Percentiles rank a stretch among this genome's conserved stretches.
Evolutionary conservation across 169 alveolate genomes (phyloP).

Genomic region (Plasmodium gallinaceum): DNA sequence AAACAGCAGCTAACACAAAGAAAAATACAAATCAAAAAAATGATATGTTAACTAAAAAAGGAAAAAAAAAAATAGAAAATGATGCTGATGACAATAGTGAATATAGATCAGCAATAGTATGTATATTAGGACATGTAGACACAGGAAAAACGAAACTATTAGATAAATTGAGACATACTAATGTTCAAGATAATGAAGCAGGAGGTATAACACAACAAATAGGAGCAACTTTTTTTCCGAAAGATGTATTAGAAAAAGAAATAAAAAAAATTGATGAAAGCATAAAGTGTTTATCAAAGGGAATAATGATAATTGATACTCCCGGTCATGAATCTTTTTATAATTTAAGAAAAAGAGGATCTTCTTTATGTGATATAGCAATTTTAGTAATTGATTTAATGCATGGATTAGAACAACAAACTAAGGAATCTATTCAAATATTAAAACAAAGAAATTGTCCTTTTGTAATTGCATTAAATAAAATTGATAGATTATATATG

Average conservation of each 20-base stretch:
- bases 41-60: constrained; percentile 62
- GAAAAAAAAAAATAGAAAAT: constrained; percentile 11
- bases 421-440: constrained; percentile 95
- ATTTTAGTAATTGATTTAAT: constrained; percentile 99
- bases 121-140: constrained; percentile 99
- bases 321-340: constrained; percentile 99
- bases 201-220: constrained; percentile 99
- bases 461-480: constrained; percentile 98
- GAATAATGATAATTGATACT: constrained; percentile 98
- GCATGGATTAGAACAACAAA: constrained; percentile 99
- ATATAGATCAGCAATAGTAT: constrained; percentile 97
- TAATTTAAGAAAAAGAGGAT: constrained; percentile 98
- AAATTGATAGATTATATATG: constrained; percentile 97
- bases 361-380: constrained; percentile 99
- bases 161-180: constrained; percentile 98
- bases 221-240: constrained; percentile 99
- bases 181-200: constrained; percentile 99
- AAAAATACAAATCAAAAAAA: constrained; percentile 9
- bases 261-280: constrained; percentile 82
- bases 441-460: constrained; percentile 94
- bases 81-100: constrained; percentile 78
- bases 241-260: constrained; percentile 93
- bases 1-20: not conserved
- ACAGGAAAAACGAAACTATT: constrained; percentile 99
- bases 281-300: constrained; percentile 79